These are phyloP conservation scores for Lactarius hengduanensis DNA, from an alignment of 768 basidiomycete genomes.

Conservation along the genomic window DNA sequence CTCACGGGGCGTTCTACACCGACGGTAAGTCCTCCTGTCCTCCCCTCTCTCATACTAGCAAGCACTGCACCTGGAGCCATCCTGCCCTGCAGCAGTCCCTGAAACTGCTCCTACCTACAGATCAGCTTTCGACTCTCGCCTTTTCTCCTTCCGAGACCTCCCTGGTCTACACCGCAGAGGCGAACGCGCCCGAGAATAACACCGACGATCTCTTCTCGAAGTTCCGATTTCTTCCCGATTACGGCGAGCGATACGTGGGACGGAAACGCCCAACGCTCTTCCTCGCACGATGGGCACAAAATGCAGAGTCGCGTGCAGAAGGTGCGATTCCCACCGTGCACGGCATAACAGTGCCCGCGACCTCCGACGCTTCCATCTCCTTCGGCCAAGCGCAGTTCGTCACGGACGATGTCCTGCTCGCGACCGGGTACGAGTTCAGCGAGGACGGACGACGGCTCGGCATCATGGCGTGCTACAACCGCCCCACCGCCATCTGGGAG, in stretches of 20 bases:
- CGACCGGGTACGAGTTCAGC: slow-evolving; percentile 33
- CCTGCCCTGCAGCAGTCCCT: neutral
- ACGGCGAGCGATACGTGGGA: slow-evolving; percentile 24
- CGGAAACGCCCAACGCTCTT: slow-evolving; percentile 25
- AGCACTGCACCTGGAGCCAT: neutral
- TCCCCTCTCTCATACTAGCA: neutral
- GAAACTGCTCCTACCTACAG: neutral
- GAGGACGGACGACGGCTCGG: slow-evolving; percentile 35
- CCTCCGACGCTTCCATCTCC: neutral
- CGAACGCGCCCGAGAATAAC: slow-evolving; percentile 20
- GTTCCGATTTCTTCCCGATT: slow-evolving; percentile 26
- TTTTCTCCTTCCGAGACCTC: slow-evolving; percentile 27
- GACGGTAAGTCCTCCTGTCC: slow-evolving; percentile 31
- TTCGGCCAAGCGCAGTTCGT: slow-evolving; percentile 28
- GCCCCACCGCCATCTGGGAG: slow-evolving; percentile 33
- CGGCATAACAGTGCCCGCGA: slow-evolving; percentile 6
- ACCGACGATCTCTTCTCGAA: slow-evolving; percentile 20
- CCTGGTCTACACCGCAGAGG: slow-evolving; percentile 29
- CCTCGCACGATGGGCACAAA: slow-evolving; percentile 13
- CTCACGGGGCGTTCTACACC: slow-evolving; percentile 32
- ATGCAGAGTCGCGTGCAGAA: neutral
- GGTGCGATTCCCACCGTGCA: neutral
- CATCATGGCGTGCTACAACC: slow-evolving; percentile 36
- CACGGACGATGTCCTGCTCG: slow-evolving; percentile 29
- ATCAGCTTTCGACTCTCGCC: slow-evolving; percentile 22